phyloP scores from a whole-genome alignment of 257 asterid species.

The Thymus mandschuricus region DNA sequence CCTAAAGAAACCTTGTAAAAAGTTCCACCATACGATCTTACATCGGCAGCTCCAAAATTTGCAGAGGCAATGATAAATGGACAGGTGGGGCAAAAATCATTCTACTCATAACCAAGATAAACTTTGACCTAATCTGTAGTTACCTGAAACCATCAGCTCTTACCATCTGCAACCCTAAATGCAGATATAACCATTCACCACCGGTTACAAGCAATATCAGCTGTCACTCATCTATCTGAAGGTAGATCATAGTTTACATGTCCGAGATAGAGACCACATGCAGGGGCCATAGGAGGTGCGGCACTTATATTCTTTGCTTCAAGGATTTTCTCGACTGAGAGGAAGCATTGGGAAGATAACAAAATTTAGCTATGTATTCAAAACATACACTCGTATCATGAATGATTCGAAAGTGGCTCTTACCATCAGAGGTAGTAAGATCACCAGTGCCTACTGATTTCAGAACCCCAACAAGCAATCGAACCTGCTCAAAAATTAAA shows the following conservation, averaged over 20 bases:
- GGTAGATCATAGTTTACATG: conserved; percentile 80
- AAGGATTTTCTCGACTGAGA: conserved; percentile 76
- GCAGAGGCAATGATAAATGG: too few species aligned
- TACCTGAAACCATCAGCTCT: conserved; percentile 10
- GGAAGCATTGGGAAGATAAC: not conserved
- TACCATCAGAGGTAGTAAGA: conserved; percentile 77
- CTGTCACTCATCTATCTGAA: conserved; percentile 29
- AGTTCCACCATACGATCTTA: too few species aligned
- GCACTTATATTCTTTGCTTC: conserved; percentile 71
- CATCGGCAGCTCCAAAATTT: too few species aligned
- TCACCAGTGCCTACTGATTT: conserved; percentile 82
- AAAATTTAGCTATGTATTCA: not conserved
- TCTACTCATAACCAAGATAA: not conserved
- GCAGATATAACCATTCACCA: not conserved
- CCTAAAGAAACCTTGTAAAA: too few species aligned
- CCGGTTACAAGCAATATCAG: not conserved
- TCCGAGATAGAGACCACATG: conserved; percentile 94
- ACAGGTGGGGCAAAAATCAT: too few species aligned
- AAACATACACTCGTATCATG: not conserved
- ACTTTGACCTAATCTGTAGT: not conserved
- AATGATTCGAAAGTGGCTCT: conserved; percentile 13
- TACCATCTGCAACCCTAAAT: not conserved
- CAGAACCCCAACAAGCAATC: conserved; percentile 87
- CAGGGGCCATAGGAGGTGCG: conserved; percentile 94
- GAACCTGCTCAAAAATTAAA: conserved; percentile 59